These are phyloP conservation scores for Wolfiporia cocos DNA, from an alignment of 1,284 basidiomycete genomes.

Conservation along the genomic window DNA sequence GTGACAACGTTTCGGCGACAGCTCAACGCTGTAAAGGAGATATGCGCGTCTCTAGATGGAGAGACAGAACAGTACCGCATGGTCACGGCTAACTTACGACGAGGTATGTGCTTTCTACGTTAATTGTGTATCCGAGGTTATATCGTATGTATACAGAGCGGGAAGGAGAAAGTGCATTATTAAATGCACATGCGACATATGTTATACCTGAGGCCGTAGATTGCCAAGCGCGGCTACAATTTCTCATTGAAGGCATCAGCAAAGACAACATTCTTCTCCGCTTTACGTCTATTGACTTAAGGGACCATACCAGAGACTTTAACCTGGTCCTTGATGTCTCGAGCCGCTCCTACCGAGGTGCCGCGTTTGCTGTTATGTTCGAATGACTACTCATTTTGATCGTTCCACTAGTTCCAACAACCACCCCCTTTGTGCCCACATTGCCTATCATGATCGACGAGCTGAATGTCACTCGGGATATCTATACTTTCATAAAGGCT, in stretches of 20 bases:
- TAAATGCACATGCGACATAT: slow-evolving; percentile 52
- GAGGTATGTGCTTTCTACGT: too few relatives aligned
- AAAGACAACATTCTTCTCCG: slow-evolving; percentile 67
- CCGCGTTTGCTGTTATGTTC: neutral
- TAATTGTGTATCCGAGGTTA: too few relatives aligned
- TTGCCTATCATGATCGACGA: slow-evolving; percentile 58
- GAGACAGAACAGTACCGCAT: slow-evolving; percentile 68
- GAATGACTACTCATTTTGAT: slow-evolving; percentile 1
- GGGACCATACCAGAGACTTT: slow-evolving; percentile 54
- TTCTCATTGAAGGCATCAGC: slow-evolving; percentile 70
- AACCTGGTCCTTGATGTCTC: slow-evolving; percentile 75
- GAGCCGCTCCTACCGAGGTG: slow-evolving; percentile 59
- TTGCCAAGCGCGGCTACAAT: slow-evolving; percentile 56
- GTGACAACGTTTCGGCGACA: slow-evolving; percentile 59
- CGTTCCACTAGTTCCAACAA: slow-evolving; percentile 50
- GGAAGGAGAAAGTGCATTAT: slow-evolving; percentile 54
- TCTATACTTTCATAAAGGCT: slow-evolving; percentile 56
- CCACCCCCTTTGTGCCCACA: slow-evolving; percentile 56
- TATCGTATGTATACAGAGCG: too few relatives aligned
- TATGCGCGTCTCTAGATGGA: slow-evolving; percentile 47
- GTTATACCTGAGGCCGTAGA: slow-evolving; percentile 51
- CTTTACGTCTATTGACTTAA: slow-evolving; percentile 62
- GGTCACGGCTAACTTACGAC: slow-evolving; percentile 47
- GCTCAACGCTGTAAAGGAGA: slow-evolving; percentile 52
- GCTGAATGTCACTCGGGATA: slow-evolving; percentile 56